Conservation (phyloP, 345 rosid species). For the Geranium brycei region DNA sequence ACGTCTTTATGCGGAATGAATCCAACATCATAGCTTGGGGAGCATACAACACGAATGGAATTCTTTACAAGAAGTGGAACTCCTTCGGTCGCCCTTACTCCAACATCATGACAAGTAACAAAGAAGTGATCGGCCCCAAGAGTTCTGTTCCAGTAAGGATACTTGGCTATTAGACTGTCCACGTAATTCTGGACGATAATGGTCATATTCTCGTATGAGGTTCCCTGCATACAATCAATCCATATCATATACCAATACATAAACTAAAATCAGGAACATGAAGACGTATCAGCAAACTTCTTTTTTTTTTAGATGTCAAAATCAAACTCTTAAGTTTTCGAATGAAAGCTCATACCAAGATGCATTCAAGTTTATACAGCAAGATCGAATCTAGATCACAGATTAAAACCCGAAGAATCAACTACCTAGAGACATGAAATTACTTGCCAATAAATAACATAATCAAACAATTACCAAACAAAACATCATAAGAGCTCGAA, state of each 20-base stretch:
- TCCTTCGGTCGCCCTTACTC: constrained; percentile 87
- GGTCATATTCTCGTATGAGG: constrained; percentile 89
- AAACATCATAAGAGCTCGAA: no score
- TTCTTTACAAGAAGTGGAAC: constrained; percentile 70
- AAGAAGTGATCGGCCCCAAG: constrained; percentile 97
- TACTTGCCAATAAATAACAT: no score
- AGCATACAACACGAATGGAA: constrained; percentile 84
- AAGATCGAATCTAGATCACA: no score
- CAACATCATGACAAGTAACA: constrained; percentile 92
- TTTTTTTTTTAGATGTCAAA: no score
- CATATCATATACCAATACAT: constrained; percentile 2
- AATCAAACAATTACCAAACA: no score
- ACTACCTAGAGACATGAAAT: no score
- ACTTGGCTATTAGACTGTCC: constrained; percentile 52
- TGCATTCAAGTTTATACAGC: no score
- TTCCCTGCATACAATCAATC: constrained; percentile 43
- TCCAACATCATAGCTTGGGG: constrained; percentile 88
- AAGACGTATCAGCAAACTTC: no score
- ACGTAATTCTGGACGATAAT: constrained; percentile 64
- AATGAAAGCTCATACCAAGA: no score
- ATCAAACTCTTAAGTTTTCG: no score
- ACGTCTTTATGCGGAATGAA: constrained; percentile 96
- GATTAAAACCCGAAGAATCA: no score
- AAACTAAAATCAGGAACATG: neutral
- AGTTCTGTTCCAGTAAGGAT: constrained; percentile 93